Conservation (phyloP, 345 rosid species). For the Citrus trifoliata region DNA sequence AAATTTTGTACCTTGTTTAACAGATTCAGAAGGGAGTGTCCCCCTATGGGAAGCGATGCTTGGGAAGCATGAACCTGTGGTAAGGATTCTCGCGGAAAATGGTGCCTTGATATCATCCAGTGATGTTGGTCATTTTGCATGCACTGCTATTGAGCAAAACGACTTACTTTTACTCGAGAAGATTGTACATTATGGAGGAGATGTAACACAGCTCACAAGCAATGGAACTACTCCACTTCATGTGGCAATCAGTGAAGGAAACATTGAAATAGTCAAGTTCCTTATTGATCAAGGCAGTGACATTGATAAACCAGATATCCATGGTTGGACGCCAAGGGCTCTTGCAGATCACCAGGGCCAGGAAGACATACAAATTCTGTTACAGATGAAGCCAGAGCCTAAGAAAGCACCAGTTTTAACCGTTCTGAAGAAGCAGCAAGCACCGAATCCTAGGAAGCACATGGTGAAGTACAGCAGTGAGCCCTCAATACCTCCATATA, state of each 20-base stretch:
- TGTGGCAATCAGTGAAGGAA: conserved; percentile 64
- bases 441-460: conserved; percentile 28
- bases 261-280: conserved; percentile 56
- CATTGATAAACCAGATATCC: conserved; percentile 47
- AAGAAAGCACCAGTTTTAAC: conserved; percentile 6
- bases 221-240: conserved; percentile 69
- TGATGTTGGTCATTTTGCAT: conserved; percentile 51
- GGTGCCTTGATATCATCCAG: conserved; percentile 56
- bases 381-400: conserved; percentile 19
- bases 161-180: conserved; percentile 52
- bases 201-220: conserved; percentile 42
- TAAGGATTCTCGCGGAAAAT: conserved; percentile 54
- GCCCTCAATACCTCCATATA: conserved; percentile 40
- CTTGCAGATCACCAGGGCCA: conserved; percentile 82
- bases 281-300: conserved; percentile 63
- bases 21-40: conserved; percentile 82
- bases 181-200: conserved; percentile 52
- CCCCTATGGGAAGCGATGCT: conserved; percentile 86
- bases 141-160: conserved; percentile 57
- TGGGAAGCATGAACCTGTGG: conserved; percentile 48
- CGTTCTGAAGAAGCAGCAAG: conserved; percentile 14
- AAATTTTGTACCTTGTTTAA: not conserved
- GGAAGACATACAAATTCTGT: conserved; percentile 54
- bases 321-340: conserved; percentile 76
- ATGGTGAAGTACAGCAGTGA: conserved; percentile 57